Evolutionary conservation across 2,329 filamentous ascomycete species (phyloP).

Genomic region (Xylariomycetidae sp.): DNA sequence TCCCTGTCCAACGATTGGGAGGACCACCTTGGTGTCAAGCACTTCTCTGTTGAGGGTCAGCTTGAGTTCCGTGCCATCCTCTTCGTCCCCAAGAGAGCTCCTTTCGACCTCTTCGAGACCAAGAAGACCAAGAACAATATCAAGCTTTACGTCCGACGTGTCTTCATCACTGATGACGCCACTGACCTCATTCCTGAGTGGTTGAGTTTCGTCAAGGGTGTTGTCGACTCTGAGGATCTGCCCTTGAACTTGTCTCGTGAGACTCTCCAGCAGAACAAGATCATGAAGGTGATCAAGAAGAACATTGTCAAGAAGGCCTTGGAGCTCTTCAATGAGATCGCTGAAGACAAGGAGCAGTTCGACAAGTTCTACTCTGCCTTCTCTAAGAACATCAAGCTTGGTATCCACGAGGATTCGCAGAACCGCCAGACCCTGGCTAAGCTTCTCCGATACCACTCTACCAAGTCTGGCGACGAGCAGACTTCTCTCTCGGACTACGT

Average conservation of each 20-base stretch:
- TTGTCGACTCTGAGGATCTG: slow-evolving; percentile 99
- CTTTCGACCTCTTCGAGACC: slow-evolving; percentile 99
- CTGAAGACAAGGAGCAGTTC: slow-evolving; percentile 99
- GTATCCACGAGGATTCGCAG: slow-evolving; percentile 99
- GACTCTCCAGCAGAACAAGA: slow-evolving; percentile 99
- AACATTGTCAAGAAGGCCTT: slow-evolving; percentile 99
- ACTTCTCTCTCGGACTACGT: slow-evolving; percentile 97
- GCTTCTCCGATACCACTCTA: slow-evolving; percentile 98
- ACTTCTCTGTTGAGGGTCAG: slow-evolving; percentile 99
- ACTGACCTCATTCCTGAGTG: slow-evolving; percentile 99
- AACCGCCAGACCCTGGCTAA: slow-evolving; percentile 91
- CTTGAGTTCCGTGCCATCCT: slow-evolving; percentile 99
- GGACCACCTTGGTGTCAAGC: slow-evolving; percentile 98
- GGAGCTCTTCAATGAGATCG: slow-evolving; percentile 98
- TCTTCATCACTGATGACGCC: slow-evolving; percentile 99
- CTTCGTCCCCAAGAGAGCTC: slow-evolving; percentile 98
- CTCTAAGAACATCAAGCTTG: slow-evolving; percentile 99
- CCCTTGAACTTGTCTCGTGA: slow-evolving; percentile 99
- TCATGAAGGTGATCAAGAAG: slow-evolving; percentile 99
- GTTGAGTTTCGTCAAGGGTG: slow-evolving; percentile 99
- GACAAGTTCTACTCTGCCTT: slow-evolving; percentile 99
- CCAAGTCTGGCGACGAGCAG: slow-evolving; percentile 94
- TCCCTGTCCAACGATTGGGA: slow-evolving; percentile 99
- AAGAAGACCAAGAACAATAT: slow-evolving; percentile 99
- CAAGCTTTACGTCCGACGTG: slow-evolving; percentile 99